Conservation (phyloP, 2,329 filamentous ascomycete genomes). For the Balansia obtecta region DNA sequence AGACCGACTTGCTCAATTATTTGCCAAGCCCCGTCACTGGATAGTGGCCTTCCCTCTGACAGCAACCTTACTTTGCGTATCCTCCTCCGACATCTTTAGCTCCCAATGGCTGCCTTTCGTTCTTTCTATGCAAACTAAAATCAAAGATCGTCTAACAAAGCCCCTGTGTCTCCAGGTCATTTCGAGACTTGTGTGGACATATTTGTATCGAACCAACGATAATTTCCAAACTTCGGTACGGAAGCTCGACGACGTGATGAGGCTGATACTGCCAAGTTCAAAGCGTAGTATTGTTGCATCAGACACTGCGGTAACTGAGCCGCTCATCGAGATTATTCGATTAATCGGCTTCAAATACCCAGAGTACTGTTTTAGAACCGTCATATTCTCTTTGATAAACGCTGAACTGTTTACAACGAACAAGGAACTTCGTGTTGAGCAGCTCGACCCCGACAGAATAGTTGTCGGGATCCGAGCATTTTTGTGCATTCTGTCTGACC, state of each 20-base stretch:
- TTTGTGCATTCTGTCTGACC: constrained; percentile 80
- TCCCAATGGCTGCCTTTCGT: constrained; percentile 80
- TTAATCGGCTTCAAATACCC: constrained; percentile 91
- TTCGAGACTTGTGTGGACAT: constrained; percentile 86
- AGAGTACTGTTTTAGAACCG: constrained; percentile 81
- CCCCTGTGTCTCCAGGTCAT: constrained; percentile 78
- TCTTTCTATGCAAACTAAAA: constrained; percentile 61
- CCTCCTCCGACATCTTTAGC: constrained; percentile 70
- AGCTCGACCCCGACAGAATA: constrained; percentile 89
- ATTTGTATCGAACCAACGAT: constrained; percentile 76
- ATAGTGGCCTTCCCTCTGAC: constrained; percentile 76
- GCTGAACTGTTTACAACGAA: constrained; percentile 73
- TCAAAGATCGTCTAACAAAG: constrained; percentile 72
- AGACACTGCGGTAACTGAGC: constrained; percentile 74
- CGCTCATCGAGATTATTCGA: constrained; percentile 83
- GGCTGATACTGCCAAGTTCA: constrained; percentile 67
- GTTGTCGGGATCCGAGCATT: constrained; percentile 96
- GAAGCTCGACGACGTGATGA: constrained; percentile 83
- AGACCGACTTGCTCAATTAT: constrained; percentile 69
- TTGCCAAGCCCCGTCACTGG: constrained; percentile 90
- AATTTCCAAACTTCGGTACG: constrained; percentile 52
- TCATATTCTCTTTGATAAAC: constrained; percentile 93
- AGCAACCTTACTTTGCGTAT: constrained; percentile 77
- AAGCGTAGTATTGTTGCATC: constrained; percentile 73
- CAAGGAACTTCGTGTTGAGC: constrained; percentile 73